Percentiles rank a stretch among this genome's conserved stretches.
Evolutionary conservation across 1,139 yeast species (phyloP).

Genomic region (Debaryomyces sp.): DNA sequence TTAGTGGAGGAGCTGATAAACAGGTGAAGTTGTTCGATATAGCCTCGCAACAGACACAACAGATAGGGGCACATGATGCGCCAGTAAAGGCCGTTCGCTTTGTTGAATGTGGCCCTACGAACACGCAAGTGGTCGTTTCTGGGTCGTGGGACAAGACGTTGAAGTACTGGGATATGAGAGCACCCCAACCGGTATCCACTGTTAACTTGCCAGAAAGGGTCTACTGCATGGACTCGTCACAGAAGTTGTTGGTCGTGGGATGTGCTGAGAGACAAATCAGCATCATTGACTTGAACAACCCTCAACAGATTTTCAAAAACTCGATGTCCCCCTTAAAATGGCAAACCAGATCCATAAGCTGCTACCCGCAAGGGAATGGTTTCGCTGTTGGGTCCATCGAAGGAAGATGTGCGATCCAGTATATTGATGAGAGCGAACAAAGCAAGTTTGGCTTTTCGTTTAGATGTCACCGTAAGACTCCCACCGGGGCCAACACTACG

Average conservation of each 20-base stretch:
- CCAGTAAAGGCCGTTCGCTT: constrained; percentile 75
- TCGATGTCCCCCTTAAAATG: constrained; percentile 82
- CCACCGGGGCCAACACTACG: constrained; percentile 30
- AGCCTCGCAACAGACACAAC: constrained; percentile 78
- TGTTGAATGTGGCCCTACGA: constrained; percentile 81
- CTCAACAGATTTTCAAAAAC: constrained; percentile 79
- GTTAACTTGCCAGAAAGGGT: constrained; percentile 87
- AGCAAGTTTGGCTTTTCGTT: constrained; percentile 78
- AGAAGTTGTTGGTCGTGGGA: constrained; percentile 83
- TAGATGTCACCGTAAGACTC: constrained; percentile 83
- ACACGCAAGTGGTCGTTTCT: constrained; percentile 82
- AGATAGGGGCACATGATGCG: constrained; percentile 85
- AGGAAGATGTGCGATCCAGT: constrained; percentile 97
- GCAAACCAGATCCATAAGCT: constrained; percentile 83
- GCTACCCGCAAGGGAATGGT: constrained; percentile 90
- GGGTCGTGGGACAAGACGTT: constrained; percentile 98
- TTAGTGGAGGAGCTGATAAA: constrained; percentile 93
- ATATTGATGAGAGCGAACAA: constrained; percentile 82
- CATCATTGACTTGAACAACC: constrained; percentile 78
- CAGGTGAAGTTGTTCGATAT: constrained; percentile 84
- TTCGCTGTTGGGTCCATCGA: constrained; percentile 93
- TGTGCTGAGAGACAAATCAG: constrained; percentile 88
- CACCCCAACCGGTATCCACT: constrained; percentile 82
- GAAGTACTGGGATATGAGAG: constrained; percentile 91
- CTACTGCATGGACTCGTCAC: constrained; percentile 83